Evolutionary conservation across 768 basidiomycete genomes (phyloP), one percentile per base, ranked within the genome.

Genomic region (Leccinum imitatum): DNA sequence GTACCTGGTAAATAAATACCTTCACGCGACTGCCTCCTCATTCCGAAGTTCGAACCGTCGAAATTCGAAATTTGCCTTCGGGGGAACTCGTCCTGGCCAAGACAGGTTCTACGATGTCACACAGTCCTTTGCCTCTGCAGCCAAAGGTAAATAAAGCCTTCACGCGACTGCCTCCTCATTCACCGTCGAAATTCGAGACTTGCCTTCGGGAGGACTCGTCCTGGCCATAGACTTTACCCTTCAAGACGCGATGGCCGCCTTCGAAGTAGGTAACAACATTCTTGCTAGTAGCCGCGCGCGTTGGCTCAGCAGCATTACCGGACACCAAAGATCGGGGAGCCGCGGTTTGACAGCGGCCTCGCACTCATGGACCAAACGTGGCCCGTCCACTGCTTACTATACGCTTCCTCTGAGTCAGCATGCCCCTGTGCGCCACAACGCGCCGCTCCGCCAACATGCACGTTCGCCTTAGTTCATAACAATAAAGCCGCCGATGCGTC

Each of bases 171-270:
- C 3, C 60, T 30, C 62, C n/a, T 61, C 33, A 58, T 64, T 64
- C 37, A 62, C 54, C 55, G 61, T 64, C 48, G 54, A 3, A 59
- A 78, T 37, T 41, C 53, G 59, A 84, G 92, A 85, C 46, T 84
- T 96, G 83, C 77, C 81, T 31, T 76, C 80, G 0, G 86, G 84
- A 13, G 79, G 79, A 39, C 75, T 93, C 59, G 60, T 94, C 6
- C 80, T 92, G 39, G 85, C 84, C 66, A 82, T 86, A 1, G 84
- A 82, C 31, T 89, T 93, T 65, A 83, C 84, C 15, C 78, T 96
- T 51, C 82, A 87, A 61, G 95, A 98, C 61, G 87, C 93, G n/a
- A 96, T 98, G 94, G 90, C 90, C 66, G 91, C 93, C 14, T 86
- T 97, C 57, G 90, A 95, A 83, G 92, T 90, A 69, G 59, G 79